Percentiles rank a stretch among this genome's conserved stretches.
Evolutionary conservation across 2,329 filamentous ascomycete species (phyloP).

Genomic region (Cladophialophora bantiana): DNA sequence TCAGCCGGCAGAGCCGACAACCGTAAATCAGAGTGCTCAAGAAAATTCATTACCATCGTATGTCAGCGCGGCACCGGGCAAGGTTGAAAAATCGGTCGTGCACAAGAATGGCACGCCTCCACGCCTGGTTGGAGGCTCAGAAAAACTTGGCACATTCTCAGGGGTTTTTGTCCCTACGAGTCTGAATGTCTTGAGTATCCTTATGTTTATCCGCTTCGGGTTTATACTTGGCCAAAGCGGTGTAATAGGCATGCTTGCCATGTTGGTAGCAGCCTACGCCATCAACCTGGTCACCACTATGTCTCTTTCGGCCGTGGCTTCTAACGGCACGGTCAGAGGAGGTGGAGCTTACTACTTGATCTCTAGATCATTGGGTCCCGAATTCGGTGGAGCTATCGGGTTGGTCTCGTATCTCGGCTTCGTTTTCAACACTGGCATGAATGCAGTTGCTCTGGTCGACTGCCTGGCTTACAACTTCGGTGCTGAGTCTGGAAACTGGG

Average conservation of each 20-base stretch:
- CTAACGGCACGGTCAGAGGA: constrained; percentile 86
- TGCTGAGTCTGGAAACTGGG: constrained; percentile 61
- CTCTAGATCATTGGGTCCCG: constrained; percentile 81
- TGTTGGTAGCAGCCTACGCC: constrained; percentile 74
- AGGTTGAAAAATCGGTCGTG: constrained; percentile 23
- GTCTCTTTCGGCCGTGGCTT: constrained; percentile 86
- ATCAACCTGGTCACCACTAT: constrained; percentile 85
- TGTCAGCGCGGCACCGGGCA: neutral
- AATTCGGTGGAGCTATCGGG: constrained; percentile 88
- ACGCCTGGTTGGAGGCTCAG: constrained; percentile 43
- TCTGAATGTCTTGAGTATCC: constrained; percentile 84
- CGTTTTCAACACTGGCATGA: constrained; percentile 84
- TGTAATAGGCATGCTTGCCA: constrained; percentile 79
- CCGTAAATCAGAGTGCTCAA: neutral
- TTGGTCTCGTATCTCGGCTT: constrained; percentile 91
- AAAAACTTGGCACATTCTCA: constrained; percentile 77
- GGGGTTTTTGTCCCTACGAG: constrained; percentile 89
- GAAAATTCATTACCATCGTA: constrained; percentile 7
- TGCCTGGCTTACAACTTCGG: constrained; percentile 81
- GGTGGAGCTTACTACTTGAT: constrained; percentile 90
- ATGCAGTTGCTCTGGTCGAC: constrained; percentile 84
- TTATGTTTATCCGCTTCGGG: constrained; percentile 91
- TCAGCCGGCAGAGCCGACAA: neutral
- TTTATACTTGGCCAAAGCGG: constrained; percentile 83
- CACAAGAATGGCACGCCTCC: constrained; percentile 14